Conservation (phyloP, 306 rosid genomes). For the cucumber (Cucumis sativus) region DNA sequence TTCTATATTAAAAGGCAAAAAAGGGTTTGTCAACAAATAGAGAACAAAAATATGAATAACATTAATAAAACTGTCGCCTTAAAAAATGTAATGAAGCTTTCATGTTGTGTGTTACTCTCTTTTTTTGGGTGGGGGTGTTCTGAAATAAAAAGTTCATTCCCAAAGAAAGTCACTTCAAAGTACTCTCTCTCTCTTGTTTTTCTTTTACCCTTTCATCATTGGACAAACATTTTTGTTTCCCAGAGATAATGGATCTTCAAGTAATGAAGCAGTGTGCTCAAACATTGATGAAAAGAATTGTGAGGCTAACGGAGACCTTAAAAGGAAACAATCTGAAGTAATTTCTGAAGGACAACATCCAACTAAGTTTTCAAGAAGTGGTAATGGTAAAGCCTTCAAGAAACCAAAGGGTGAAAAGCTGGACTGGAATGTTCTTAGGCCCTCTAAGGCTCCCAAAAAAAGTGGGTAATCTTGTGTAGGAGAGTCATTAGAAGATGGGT, state of each 20-base stretch:
- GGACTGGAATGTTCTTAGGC: conserved; percentile 64
- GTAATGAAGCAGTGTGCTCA: conserved; percentile 25
- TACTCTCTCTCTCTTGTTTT: neutral
- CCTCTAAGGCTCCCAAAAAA: conserved; percentile 32
- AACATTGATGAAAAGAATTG: conserved; percentile 5
- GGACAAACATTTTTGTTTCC: conserved; percentile 10
- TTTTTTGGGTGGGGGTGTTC: neutral
- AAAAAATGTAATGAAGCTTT: neutral
- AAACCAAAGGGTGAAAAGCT: conserved; percentile 55
- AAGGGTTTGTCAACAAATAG: neutral
- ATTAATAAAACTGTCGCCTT: neutral
- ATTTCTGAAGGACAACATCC: conserved; percentile 30
- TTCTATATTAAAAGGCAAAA: neutral
- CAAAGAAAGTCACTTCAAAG: neutral
- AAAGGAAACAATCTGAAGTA: conserved; percentile 48
- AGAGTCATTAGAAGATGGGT: conserved; percentile 4
- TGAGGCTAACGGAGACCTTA: conserved; percentile 31
- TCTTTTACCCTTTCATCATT: neutral
- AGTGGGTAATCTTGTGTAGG: conserved; percentile 23
- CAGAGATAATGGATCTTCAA: conserved; percentile 45
- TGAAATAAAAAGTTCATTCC: neutral
- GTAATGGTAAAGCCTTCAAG: conserved; percentile 39
- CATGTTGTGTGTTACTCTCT: neutral
- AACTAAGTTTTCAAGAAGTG: conserved; percentile 39
- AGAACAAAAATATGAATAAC: neutral